These are phyloP conservation scores for Plantago coronopus DNA, from an alignment of 305 asterid species.

Conservation along the genomic window DNA sequence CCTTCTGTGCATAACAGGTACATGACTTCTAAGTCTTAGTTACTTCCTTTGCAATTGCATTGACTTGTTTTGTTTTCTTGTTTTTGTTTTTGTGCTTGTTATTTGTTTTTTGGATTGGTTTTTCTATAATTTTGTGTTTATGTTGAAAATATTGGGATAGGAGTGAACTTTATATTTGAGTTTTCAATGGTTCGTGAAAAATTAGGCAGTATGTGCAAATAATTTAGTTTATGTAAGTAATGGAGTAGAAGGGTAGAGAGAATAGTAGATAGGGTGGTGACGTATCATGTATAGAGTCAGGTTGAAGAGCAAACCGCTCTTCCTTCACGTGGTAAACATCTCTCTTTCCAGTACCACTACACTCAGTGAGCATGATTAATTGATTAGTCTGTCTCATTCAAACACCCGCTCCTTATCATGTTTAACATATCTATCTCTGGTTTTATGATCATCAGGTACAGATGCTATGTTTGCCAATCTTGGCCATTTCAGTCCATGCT, in stretches of 20 bases:
- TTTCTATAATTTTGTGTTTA: too few relatives aligned
- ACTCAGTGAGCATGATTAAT: not conserved
- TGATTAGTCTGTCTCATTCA: too few relatives aligned
- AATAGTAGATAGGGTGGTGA: not conserved
- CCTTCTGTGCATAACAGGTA: constrained; percentile 85
- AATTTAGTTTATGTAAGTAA: too few relatives aligned
- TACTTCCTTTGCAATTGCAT: too few relatives aligned
- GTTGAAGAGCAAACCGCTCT: constrained; percentile 1
- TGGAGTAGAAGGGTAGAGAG: not conserved
- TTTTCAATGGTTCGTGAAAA: too few relatives aligned
- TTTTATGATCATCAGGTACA: constrained; percentile 37
- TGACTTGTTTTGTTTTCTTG: too few relatives aligned
- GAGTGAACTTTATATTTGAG: too few relatives aligned
- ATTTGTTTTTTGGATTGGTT: too few relatives aligned
- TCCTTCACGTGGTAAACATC: constrained; percentile 14
- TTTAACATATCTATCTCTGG: not conserved
- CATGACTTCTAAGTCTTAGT: not conserved
- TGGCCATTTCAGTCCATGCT: constrained; percentile 52
- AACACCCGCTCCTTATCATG: not conserved
- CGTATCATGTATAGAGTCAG: not conserved
- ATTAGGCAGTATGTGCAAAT: not conserved
- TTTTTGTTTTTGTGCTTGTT: too few relatives aligned
- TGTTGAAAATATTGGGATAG: too few relatives aligned
- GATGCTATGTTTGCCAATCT: constrained; percentile 68
- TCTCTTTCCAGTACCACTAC: not conserved